Evolutionary conservation across 75 land plant genomes (phyloP).

Genomic region (Pseudotsuga menziesii): DNA sequence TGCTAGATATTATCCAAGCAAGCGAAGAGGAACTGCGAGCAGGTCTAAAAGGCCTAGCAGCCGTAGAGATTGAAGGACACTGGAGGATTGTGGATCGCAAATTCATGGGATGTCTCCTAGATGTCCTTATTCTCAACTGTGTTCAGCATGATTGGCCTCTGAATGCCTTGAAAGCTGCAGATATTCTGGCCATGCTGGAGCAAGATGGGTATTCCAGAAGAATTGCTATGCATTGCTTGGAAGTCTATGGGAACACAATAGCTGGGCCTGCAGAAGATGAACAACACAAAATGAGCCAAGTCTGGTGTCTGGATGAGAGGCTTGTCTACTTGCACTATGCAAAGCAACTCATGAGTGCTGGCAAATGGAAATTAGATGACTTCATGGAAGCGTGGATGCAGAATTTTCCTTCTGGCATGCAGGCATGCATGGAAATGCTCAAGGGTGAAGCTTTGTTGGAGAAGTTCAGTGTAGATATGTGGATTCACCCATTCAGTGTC

Average conservation of each 20-base stretch:
- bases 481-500: too few relatives aligned
- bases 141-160: conserved; percentile 75
- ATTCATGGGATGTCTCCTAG: conserved; percentile 55
- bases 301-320: conserved; percentile 72
- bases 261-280: conserved; percentile 4
- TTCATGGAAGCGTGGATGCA: too few relatives aligned
- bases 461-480: too few relatives aligned
- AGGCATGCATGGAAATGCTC: too few relatives aligned
- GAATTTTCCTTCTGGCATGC: too few relatives aligned
- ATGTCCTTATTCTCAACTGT: conserved; percentile 51
- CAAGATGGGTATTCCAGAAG: conserved; percentile 57
- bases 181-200: conserved; percentile 42
- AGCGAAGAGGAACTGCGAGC: conserved; percentile 71
- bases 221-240: conserved; percentile 54
- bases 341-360: too few relatives aligned
- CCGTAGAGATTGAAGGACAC: conserved; percentile 70
- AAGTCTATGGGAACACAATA: conserved; percentile 42
- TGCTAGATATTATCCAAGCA: conserved; percentile 60
- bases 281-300: not conserved
- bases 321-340: too few relatives aligned
- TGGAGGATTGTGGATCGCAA: conserved; percentile 80
- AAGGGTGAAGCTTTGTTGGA: too few relatives aligned
- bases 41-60: conserved; percentile 56
- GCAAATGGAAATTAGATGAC: too few relatives aligned
- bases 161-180: conserved; percentile 38